phyloP scores from a whole-genome alignment of 352 stramenopile genomes.

The Blastocystis sp. region DNA sequence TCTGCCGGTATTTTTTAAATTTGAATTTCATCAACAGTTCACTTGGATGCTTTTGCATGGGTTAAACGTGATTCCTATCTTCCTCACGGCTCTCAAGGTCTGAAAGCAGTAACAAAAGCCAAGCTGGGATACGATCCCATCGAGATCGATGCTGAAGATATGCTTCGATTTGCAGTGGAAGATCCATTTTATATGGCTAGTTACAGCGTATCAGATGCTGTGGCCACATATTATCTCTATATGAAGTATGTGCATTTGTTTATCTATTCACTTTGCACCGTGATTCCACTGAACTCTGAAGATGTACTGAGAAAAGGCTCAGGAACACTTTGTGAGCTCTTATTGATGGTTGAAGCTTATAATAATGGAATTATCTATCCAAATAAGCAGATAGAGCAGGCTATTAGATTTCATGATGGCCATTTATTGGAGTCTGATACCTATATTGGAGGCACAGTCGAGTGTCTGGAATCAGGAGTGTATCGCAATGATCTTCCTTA shows the following conservation, averaged over 20 bases:
- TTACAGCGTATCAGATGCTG: slow-evolving; percentile 99
- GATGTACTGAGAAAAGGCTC: slow-evolving; percentile 93
- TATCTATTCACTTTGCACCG: slow-evolving; percentile 97
- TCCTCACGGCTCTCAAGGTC: slow-evolving; percentile 91
- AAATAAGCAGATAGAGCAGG: slow-evolving; percentile 89
- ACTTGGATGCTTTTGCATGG: slow-evolving; percentile 98
- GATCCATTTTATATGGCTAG: slow-evolving; percentile 93
- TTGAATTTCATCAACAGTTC: slow-evolving; percentile 70
- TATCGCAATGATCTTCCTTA: slow-evolving; percentile 95
- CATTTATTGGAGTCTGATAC: slow-evolving; percentile 95
- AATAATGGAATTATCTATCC: slow-evolving; percentile 91
- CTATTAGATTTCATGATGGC: slow-evolving; percentile 84
- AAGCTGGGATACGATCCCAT: slow-evolving; percentile 98
- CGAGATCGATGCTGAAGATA: slow-evolving; percentile 96
- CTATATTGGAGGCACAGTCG: slow-evolving; percentile 97
- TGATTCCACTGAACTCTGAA: slow-evolving; percentile 94
- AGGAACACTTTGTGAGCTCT: slow-evolving; percentile 94
- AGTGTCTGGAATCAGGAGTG: slow-evolving; percentile 95
- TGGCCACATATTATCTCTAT: slow-evolving; percentile 99
- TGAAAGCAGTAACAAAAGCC: slow-evolving; percentile 98
- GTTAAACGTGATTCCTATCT: slow-evolving; percentile 98
- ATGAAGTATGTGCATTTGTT: slow-evolving; percentile 99
- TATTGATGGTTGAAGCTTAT: slow-evolving; percentile 97
- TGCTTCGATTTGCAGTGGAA: slow-evolving; percentile 89
- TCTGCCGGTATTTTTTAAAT: background rate